Evolutionary conservation across 768 basidiomycete genomes (phyloP).

Genomic region (Mycena rebaudengoi): DNA sequence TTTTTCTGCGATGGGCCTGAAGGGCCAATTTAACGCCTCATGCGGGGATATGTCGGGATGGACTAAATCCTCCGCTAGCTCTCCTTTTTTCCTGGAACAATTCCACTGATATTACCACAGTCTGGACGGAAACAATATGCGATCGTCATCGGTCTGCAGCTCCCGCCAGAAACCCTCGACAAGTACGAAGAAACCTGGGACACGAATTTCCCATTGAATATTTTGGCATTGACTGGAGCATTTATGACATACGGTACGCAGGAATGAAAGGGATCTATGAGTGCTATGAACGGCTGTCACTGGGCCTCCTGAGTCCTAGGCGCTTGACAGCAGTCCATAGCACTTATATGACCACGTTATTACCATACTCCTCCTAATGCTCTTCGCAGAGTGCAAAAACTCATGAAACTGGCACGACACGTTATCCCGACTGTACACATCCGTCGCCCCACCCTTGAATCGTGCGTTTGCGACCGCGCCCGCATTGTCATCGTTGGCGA

Average conservation of each 20-base stretch:
- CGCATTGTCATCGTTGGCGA: conserved; percentile 65
- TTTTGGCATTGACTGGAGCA: conserved; percentile 42
- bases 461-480: conserved; percentile 57
- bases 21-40: too few relatives aligned
- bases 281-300: too few relatives aligned
- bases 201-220: conserved; percentile 40
- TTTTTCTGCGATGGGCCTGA: too few relatives aligned
- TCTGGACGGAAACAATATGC: conserved; percentile 33
- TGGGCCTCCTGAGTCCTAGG: too few relatives aligned
- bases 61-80: too few relatives aligned
- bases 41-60: too few relatives aligned
- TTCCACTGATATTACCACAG: too few relatives aligned
- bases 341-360: too few relatives aligned
- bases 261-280: too few relatives aligned
- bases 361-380: not conserved
- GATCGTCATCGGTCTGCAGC: conserved; percentile 18
- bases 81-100: too few relatives aligned
- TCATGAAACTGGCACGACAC: conserved; percentile 38
- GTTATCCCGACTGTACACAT: conserved; percentile 41
- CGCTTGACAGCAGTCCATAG: too few relatives aligned
- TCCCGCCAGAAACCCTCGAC: conserved; percentile 26
- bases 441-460: conserved; percentile 46
- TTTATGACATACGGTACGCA: conserved; percentile 47
- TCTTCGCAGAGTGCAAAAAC: conserved; percentile 40
- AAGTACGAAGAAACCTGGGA: conserved; percentile 42